These are phyloP conservation scores for Vigna trinervia DNA, from an alignment of 306 rosid species.

Conservation along the genomic window DNA sequence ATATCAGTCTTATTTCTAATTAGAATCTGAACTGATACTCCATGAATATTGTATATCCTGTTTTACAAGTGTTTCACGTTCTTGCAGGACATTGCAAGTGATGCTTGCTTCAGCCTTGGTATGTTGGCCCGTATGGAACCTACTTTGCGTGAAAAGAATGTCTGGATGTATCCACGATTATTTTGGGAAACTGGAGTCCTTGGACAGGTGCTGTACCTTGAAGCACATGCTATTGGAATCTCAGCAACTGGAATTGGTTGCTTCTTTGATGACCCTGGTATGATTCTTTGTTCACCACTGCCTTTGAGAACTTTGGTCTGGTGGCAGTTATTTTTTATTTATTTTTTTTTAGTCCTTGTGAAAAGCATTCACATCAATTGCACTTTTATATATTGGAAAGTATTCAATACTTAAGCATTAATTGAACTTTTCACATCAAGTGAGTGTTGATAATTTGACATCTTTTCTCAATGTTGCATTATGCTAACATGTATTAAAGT, in stretches of 20 bases:
- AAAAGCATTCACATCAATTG: neutral
- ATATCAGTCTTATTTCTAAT: slow-evolving; percentile 22
- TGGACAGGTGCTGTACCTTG: slow-evolving; percentile 95
- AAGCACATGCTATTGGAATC: slow-evolving; percentile 87
- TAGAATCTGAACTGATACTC: slow-evolving; percentile 7
- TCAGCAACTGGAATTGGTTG: slow-evolving; percentile 99
- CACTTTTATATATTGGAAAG: neutral
- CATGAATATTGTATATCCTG: slow-evolving; percentile 19
- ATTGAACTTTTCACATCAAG: slow-evolving; percentile 21
- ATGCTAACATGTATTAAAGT: slow-evolving; percentile 1
- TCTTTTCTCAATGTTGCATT: slow-evolving; percentile 16
- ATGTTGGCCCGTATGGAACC: slow-evolving; percentile 86
- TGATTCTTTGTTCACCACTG: slow-evolving; percentile 25
- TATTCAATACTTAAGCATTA: neutral
- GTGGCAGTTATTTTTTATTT: slow-evolving; percentile 18
- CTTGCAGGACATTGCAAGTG: slow-evolving; percentile 86
- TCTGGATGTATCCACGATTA: slow-evolving; percentile 90
- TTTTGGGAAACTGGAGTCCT: slow-evolving; percentile 99
- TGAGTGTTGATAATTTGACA: neutral
- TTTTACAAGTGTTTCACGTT: slow-evolving; percentile 20
- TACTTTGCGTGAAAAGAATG: slow-evolving; percentile 59
- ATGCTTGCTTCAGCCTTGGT: slow-evolving; percentile 98
- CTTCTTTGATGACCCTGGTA: slow-evolving; percentile 95
- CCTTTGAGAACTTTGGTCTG: slow-evolving; percentile 31
- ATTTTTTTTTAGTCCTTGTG: neutral